Base-by-base conservation (phyloP, 2,329 filamentous ascomycete species). In the Penicillium hordei region DNA sequence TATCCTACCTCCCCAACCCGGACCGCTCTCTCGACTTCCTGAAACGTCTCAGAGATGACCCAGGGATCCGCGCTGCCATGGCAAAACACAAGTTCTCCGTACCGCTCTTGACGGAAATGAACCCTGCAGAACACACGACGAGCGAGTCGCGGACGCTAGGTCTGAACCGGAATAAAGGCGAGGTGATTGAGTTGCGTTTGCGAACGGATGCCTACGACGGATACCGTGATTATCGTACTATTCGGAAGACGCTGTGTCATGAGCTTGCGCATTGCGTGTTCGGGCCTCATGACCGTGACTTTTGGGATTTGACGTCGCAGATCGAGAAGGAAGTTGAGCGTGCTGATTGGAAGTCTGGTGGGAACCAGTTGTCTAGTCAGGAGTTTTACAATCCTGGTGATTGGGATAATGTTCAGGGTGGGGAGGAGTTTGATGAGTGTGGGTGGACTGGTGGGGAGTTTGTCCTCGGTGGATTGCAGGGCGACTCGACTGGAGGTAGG, bases 171-270 rank as follows among this genome's bases (percentile, higher is more conserved):
- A 97, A 97, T 70, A 76, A 81, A 3, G 94, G 94, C 59, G 89
- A 96, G 73, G 90, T 91, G 1, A 96, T 99, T 56, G 93, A 97
- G 80, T 76, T 99, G 60, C 82, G 94, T 0, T 77, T 99, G 36
- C 82, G 94, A n/a, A 97, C 94, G 1, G 94, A 99, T 76, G 90
- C 90, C 3, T 91, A 94, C 72, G 92, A 96, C 72, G 94, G 94
- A 0, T 97, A 96, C 70, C 81, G 94, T 38, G 91, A 97, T 72
- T 99, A 97, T 77, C 88, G 89, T 67, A 93, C 89, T 0, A 95
- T 99, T 48, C 85, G 94, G 51, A 90, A 90, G 66, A 97, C 94
- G 45, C 80, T 99, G 13, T 97, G 93, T 71, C 94, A 99, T 77
- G 94, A 99, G 78, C 81, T 99, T 19, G 89, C 93, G 64, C 94